Percentiles rank a stretch among this genome's conserved stretches.
phyloP scores from a whole-genome alignment of 2,329 filamentous ascomycete genomes.

The Ophiocordyceps camponoti-leonardi region DNA sequence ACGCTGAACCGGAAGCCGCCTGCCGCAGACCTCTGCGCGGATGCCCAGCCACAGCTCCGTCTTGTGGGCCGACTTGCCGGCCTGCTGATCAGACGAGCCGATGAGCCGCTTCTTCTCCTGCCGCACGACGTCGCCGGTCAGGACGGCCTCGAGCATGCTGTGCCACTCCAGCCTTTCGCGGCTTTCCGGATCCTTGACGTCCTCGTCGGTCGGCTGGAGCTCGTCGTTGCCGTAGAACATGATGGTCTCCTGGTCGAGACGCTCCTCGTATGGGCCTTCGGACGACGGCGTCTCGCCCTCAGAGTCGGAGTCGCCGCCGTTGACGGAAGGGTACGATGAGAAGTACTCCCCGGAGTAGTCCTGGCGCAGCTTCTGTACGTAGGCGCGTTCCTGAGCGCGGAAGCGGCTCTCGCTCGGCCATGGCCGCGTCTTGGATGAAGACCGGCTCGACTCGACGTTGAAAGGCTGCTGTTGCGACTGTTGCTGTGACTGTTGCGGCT shows the following conservation, averaged over 20 bases:
- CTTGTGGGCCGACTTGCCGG: constrained; percentile 49
- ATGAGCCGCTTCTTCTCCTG: constrained; percentile 96
- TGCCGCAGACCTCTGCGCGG: constrained; percentile 65
- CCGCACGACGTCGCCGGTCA: constrained; percentile 91
- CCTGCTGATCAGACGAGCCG: constrained; percentile 47
- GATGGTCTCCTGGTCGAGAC: constrained; percentile 80
- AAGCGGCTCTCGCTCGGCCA: constrained; percentile 26
- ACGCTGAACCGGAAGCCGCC: constrained; percentile 68
- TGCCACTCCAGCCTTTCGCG: constrained; percentile 93
- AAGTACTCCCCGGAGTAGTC: constrained; percentile 51
- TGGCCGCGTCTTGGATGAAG: constrained; percentile 34
- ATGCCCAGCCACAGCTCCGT: constrained; percentile 79
- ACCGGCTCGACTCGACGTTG: constrained; percentile 25
- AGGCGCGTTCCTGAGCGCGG: constrained; percentile 71
- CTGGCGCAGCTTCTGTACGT: constrained; percentile 79
- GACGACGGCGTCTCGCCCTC: constrained; percentile 84
- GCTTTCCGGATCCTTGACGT: constrained; percentile 74
- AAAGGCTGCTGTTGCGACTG: constrained; percentile 7
- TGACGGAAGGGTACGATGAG: constrained; percentile 43
- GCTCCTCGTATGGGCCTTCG: constrained; percentile 69
- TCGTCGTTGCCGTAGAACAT: constrained; percentile 88
- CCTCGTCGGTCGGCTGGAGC: constrained; percentile 73
- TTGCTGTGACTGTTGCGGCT: not conserved
- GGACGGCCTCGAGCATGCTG: constrained; percentile 86
- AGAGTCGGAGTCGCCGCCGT: constrained; percentile 63